These are phyloP conservation scores for Umbellularia californica DNA, from an alignment of 164 flowering plant species.

Conservation along the genomic window DNA sequence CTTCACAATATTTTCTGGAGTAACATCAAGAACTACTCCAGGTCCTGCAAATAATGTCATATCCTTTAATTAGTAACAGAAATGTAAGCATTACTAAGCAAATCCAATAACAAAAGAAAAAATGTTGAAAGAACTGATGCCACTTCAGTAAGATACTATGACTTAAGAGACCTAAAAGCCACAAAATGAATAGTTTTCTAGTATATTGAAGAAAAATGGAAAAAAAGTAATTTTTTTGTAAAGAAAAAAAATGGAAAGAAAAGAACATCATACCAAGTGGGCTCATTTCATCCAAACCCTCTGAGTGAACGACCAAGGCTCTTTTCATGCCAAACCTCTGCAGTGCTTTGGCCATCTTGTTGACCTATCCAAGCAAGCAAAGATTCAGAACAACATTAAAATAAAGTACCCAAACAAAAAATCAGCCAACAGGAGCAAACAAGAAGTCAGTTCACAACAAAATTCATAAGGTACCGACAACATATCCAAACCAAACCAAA, in stretches of 20 bases:
- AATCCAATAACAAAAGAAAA: not conserved
- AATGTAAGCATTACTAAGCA: no score
- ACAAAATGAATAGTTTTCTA: not conserved
- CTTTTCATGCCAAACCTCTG: slow-evolving; percentile 88
- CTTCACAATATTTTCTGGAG: slow-evolving; percentile 62
- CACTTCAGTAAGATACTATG: not conserved
- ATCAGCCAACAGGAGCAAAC: not conserved
- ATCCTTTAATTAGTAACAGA: not conserved
- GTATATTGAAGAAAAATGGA: no score
- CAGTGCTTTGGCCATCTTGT: slow-evolving; percentile 87
- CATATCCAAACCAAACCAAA: no score
- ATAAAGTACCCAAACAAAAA: no score
- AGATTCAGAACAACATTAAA: no score
- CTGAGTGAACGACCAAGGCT: slow-evolving; percentile 84
- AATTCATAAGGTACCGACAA: not conserved
- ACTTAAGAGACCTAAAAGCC: not conserved
- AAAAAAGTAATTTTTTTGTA: no score
- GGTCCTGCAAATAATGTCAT: slow-evolving; percentile 47
- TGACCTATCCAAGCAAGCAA: slow-evolving; percentile 42
- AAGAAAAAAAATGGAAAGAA: not conserved
- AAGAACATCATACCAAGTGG: slow-evolving; percentile 56
- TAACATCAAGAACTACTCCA: slow-evolving; percentile 73
- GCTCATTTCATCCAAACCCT: slow-evolving; percentile 92
- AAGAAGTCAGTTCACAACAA: not conserved
- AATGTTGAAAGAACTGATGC: not conserved